phyloP scores from a whole-genome alignment of 1,284 basidiomycete genomes.

The Moesziomyces parantarcticus region DNA sequence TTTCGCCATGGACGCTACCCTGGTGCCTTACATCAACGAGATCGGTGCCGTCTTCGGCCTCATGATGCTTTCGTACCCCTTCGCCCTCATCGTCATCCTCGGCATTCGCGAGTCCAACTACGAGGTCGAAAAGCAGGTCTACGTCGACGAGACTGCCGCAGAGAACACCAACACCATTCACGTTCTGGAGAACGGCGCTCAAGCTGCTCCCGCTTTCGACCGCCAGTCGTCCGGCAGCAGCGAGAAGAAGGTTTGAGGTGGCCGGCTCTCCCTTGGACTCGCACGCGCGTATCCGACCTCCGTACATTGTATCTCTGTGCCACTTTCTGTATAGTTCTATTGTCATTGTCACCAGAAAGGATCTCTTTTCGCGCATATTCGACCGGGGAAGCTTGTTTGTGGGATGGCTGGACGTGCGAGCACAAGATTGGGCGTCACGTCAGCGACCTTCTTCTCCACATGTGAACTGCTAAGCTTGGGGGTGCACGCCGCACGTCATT shows the following conservation, averaged over 20 bases:
- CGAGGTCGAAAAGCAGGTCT: conserved; percentile 33
- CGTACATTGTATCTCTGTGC: background rate
- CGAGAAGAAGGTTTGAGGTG: conserved; percentile 30
- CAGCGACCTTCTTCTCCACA: too few relatives aligned
- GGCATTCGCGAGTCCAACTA: conserved; percentile 31
- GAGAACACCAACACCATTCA: conserved; percentile 24
- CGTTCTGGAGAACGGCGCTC: conserved; percentile 15
- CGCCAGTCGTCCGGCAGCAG: conserved; percentile 27
- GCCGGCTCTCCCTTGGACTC: background rate
- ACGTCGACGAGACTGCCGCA: conserved; percentile 23
- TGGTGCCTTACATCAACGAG: conserved; percentile 36
- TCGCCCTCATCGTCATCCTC: conserved; percentile 24
- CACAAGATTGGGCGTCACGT: too few relatives aligned
- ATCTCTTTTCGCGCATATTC: background rate
- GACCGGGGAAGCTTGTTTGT: background rate
- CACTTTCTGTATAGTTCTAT: too few relatives aligned
- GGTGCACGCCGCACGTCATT: too few relatives aligned
- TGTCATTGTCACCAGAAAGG: conserved; percentile 4
- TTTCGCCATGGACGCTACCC: conserved; percentile 46
- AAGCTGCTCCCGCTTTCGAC: conserved; percentile 16
- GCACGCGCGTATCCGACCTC: background rate
- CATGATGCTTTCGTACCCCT: conserved; percentile 30
- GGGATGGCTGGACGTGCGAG: too few relatives aligned
- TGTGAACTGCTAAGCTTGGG: too few relatives aligned
- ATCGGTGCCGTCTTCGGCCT: conserved; percentile 35